These are phyloP conservation scores for Lagerstroemia speciosa DNA, from an alignment of 345 rosid species.

Conservation along the genomic window DNA sequence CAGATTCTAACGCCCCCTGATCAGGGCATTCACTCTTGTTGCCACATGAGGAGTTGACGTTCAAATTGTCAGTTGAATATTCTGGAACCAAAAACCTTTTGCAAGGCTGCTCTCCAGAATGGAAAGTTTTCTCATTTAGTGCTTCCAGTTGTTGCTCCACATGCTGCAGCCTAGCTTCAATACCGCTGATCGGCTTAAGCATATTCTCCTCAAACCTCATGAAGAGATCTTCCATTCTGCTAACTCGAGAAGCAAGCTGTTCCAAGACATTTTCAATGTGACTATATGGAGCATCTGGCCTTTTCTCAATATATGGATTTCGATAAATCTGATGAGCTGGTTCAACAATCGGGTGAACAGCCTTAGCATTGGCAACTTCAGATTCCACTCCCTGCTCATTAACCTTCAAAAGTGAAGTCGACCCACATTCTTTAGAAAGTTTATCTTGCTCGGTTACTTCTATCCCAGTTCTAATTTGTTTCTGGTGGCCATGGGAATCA, in stretches of 20 bases:
- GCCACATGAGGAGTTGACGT: conserved; percentile 26
- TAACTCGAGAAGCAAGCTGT: conserved; percentile 63
- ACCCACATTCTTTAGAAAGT: conserved; percentile 15
- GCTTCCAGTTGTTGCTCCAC: conserved; percentile 70
- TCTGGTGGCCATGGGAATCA: conserved; percentile 12
- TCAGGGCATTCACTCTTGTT: conserved; percentile 21
- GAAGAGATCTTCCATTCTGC: conserved; percentile 55
- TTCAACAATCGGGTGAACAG: conserved; percentile 13
- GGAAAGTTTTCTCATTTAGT: conserved; percentile 32
- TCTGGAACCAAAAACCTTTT: conserved; percentile 45
- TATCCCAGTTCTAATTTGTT: conserved; percentile 13
- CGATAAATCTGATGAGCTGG: conserved; percentile 18
- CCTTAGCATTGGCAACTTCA: conserved; percentile 15
- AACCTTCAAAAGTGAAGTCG: conserved; percentile 5
- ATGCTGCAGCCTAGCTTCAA: conserved; percentile 62
- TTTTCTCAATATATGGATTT: conserved; percentile 25
- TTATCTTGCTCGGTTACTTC: conserved; percentile 15
- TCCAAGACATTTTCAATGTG: conserved; percentile 39
- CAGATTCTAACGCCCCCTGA: conserved; percentile 17
- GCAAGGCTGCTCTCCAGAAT: conserved; percentile 27
- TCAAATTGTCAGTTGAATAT: conserved; percentile 41
- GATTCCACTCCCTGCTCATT: conserved; percentile 17
- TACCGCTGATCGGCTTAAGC: conserved; percentile 66
- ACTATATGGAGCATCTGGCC: conserved; percentile 20
- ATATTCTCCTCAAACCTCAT: conserved; percentile 63